Conservation (phyloP, 2,329 filamentous ascomycete genomes). For the Diaporthe citri region DNA sequence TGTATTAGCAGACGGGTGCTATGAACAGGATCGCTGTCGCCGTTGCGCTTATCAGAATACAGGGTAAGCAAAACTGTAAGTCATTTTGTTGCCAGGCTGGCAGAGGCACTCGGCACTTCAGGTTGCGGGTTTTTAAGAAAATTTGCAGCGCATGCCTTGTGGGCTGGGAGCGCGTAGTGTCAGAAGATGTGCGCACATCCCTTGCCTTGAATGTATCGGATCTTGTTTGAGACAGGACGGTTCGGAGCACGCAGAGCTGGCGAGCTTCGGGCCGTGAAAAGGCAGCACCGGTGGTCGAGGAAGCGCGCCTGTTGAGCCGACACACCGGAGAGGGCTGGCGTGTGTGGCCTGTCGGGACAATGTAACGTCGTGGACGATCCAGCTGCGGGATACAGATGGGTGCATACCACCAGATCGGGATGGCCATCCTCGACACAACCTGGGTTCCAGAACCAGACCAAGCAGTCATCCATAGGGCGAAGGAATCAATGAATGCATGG, state of each 20-base stretch:
- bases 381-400: conserved; percentile 18
- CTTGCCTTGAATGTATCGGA: background rate
- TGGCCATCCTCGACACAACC: background rate
- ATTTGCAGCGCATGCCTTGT: background rate
- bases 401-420: conserved; percentile 28
- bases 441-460: background rate
- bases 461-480: background rate
- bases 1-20: background rate
- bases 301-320: background rate
- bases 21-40: conserved; percentile 10
- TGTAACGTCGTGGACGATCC: conserved; percentile 27
- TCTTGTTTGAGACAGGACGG: background rate
- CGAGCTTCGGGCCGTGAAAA: conserved; percentile 18
- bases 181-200: background rate
- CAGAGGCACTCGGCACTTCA: background rate
- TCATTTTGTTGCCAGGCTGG: background rate
- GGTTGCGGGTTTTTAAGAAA: background rate
- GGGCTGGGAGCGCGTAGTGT: background rate
- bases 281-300: conserved; percentile 19
- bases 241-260: conserved; percentile 8
- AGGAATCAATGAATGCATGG: background rate
- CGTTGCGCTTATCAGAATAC: conserved; percentile 5
- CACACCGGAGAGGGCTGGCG: background rate
- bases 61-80: background rate
- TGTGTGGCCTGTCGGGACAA: conserved; percentile 4